Evolutionary conservation across 257 asterid species (phyloP), one percentile per base, ranked within the genome.

Genomic region (Striga asiatica): DNA sequence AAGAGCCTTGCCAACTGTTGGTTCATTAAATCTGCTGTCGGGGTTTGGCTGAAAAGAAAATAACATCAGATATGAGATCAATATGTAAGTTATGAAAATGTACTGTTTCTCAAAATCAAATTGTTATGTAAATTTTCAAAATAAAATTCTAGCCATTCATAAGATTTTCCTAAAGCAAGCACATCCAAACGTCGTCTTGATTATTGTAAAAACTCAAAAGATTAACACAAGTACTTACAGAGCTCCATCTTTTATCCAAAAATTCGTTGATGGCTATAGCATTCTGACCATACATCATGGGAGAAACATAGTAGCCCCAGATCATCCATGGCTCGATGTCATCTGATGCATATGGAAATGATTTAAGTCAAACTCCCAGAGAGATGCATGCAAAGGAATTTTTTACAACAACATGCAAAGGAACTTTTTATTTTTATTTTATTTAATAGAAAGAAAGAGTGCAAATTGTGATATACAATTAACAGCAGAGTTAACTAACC

Each of bases 1-100:
- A 75, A 91, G 97, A 73, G 80, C 95, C 78, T 72, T 77, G 6
- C 98, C 98, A 14, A 87, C 95, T 22, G 98, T 91, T 23, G 82
- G 69, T 66, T 84, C 78, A 5, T 76, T 0, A 76, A 75, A 80
- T 53, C 81, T 75, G 0, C 53, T 2, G 50, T 77, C 94, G 1
- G 8, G 75, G 71, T 75, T 79, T 17, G 83, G 89, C 97, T 89
- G 72, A 59, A 53, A 48, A 55, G 18, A 29, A 61, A 17, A 42
- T 32, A 56, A 21, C 13, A 28, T 25, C 11, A 43, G 47, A 39
- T 19, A 41, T 64, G 54, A 64, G 24, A 24, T 14, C 20, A 51
- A 46, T n/a, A n/a, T n/a, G n/a, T n/a, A n/a, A n/a, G n/a, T n/a
- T n/a, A n/a, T n/a, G n/a, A n/a, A n/a, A n/a, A n/a, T n/a, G n/a